Conservation (phyloP, 768 basidiomycete genomes). For the Boletus sp. region DNA sequence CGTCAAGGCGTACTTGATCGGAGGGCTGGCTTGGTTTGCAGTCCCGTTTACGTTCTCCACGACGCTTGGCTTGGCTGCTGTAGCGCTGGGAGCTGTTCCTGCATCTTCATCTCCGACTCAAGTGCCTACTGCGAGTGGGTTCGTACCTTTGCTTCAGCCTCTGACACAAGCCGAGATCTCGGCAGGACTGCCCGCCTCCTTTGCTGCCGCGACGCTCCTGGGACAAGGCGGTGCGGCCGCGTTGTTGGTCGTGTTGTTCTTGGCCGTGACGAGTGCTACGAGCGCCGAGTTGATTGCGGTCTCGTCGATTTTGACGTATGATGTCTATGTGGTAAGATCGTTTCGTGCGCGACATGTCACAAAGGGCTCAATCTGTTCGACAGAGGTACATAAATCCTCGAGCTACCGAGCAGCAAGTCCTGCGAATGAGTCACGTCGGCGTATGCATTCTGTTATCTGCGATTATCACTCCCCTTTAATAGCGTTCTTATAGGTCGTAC, state of each 20-base stretch:
- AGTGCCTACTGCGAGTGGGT: slow-evolving; percentile 50
- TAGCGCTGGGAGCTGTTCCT: slow-evolving; percentile 62
- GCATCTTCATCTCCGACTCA: slow-evolving; percentile 25
- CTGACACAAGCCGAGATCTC: slow-evolving; percentile 67
- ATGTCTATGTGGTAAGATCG: slow-evolving; percentile 67
- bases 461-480: background rate
- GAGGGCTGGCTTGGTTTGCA: slow-evolving; percentile 89
- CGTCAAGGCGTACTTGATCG: slow-evolving; percentile 88
- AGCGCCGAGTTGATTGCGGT: slow-evolving; percentile 92
- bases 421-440: slow-evolving; percentile 66
- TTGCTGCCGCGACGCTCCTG: slow-evolving; percentile 79
- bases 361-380: background rate
- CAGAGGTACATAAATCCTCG: slow-evolving; percentile 78
- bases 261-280: slow-evolving; percentile 84
- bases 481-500: slow-evolving; percentile 45
- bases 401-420: slow-evolving; percentile 72
- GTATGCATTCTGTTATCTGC: slow-evolving; percentile 33
- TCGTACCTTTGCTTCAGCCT: slow-evolving; percentile 39
- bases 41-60: slow-evolving; percentile 88
- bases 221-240: slow-evolving; percentile 79
- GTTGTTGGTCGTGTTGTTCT: slow-evolving; percentile 77
- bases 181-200: slow-evolving; percentile 84
- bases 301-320: slow-evolving; percentile 79
- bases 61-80: slow-evolving; percentile 83
- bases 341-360: background rate